Base-by-base conservation (phyloP, 805 yeast species). In the Isabelozyma pseudorhagii region DNA sequence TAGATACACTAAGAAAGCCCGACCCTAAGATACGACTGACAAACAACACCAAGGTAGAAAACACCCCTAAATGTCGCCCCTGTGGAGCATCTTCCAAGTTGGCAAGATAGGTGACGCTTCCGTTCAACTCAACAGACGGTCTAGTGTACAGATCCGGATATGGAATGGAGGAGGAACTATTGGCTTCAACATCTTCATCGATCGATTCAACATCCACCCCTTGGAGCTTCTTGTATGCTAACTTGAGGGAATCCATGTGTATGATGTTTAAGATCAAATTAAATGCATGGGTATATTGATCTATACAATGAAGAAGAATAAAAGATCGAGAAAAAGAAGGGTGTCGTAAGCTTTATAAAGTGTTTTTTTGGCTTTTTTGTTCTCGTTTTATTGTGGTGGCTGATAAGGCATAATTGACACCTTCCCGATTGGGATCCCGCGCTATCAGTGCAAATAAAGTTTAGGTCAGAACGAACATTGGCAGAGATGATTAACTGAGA, bases 1-100 rank as follows among this genome's bases (percentile, higher is more conserved):
- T 78, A 0, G 92, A 85, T 1, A 84, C 80, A 7, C 91, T 85
- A 69, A 87, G 84, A 8, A 87, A 86, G 0, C 94, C 94, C 0
- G 91, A 84, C 0, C 96, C 94, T 10, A 87, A 70, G 40, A 87
- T 87, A 51, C 92, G 69, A 13, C 89, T 81, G 6, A 87, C 75
- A 56, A 85, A 83, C 50, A 85, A 49, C 11, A 84, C 76, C 40
- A 83, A 74, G 0, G 89, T 84, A 6, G 90, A 82, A 56, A 78
- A 84, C 2, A 85, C 63, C 0, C 93, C 93, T 52, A 87, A 63
- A 64, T 86, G 90, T 38, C 93, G 70, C 1, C 93, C 93, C 55
- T 85, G 90, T 0, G 92, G 92, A 1, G 79, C 66, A 18, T 80
- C 84, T 54, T 80, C 83, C 15, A 68, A 60, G 38, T 66, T 68